Evolutionary conservation across 768 basidiomycete species (phyloP).

Genomic region (Mycena galericulata): DNA sequence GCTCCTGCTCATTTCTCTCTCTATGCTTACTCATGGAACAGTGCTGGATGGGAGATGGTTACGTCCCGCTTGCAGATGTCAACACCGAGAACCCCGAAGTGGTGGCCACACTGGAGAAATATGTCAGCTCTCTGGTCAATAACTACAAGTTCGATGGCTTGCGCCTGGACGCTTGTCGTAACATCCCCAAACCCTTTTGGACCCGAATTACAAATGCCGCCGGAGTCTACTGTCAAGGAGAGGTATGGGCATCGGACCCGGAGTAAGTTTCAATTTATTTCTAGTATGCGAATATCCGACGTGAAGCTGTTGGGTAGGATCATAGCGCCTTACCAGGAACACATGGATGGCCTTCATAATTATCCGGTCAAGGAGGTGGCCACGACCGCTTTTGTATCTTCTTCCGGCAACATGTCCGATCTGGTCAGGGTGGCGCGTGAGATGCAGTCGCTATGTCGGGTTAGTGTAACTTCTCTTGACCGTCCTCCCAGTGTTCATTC

Average conservation of each 20-base stretch:
- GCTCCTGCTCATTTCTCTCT: constrained; percentile 58
- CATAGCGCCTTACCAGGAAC: constrained; percentile 52
- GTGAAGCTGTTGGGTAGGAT: constrained; percentile 38
- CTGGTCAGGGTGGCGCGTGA: constrained; percentile 35
- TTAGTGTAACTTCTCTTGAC: neutral
- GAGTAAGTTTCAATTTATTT: constrained; percentile 40
- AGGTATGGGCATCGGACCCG: constrained; percentile 59
- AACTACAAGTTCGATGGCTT: constrained; percentile 72
- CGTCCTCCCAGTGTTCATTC: neutral
- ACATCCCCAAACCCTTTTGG: constrained; percentile 70
- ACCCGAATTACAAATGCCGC: constrained; percentile 61
- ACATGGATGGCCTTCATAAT: constrained; percentile 62
- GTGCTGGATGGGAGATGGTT: constrained; percentile 75
- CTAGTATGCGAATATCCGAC: neutral
- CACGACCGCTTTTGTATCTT: constrained; percentile 59
- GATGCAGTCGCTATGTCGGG: constrained; percentile 54
- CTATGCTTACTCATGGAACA: constrained; percentile 61
- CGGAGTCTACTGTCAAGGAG: constrained; percentile 73
- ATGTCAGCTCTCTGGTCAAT: constrained; percentile 62
- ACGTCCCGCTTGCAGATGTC: constrained; percentile 67
- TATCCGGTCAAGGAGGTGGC: constrained; percentile 64
- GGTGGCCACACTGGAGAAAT: constrained; percentile 56
- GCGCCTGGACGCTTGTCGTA: constrained; percentile 65
- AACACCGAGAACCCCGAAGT: constrained; percentile 70
- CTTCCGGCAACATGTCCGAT: constrained; percentile 56